phyloP scores from a whole-genome alignment of 2,329 filamentous ascomycete genomes.

The Fusarium miscanthi region DNA sequence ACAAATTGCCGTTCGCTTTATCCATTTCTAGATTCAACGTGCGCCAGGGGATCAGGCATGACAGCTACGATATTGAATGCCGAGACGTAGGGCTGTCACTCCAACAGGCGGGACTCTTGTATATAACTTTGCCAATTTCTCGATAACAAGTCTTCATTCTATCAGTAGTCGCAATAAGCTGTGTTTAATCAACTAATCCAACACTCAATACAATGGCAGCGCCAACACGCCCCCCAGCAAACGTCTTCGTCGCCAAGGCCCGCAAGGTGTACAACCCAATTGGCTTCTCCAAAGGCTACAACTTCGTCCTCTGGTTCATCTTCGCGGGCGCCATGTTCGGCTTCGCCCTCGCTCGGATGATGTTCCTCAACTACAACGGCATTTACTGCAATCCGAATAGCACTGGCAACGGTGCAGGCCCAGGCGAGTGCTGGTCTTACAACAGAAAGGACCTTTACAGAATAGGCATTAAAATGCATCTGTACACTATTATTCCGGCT shows the following conservation, averaged over 20 bases:
- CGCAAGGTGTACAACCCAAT: slow-evolving; percentile 56
- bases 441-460: slow-evolving; percentile 9
- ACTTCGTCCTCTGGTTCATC: slow-evolving; percentile 62
- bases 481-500: slow-evolving; percentile 57
- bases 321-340: slow-evolving; percentile 53
- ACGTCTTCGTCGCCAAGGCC: slow-evolving; percentile 3
- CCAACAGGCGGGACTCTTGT: neutral
- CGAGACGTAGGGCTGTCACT: neutral
- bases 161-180: rapidly evolving
- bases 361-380: slow-evolving; percentile 34
- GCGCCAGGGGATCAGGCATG: neutral
- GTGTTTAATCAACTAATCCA: too few species aligned
- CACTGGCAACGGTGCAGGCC: neutral
- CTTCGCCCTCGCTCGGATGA: slow-evolving; percentile 28
- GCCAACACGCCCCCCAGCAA: slow-evolving; percentile 4
- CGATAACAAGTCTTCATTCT: neutral
- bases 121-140: neutral
- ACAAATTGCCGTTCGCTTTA: neutral
- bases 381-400: slow-evolving; percentile 19
- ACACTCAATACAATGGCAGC: neutral
- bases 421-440: slow-evolving; percentile 25
- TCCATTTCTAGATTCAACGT: neutral
- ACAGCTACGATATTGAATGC: neutral
- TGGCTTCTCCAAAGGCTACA: slow-evolving; percentile 61
- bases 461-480: slow-evolving; percentile 58